Base-by-base conservation (phyloP, 768 basidiomycete genomes). In the Suillus luteus region DNA sequence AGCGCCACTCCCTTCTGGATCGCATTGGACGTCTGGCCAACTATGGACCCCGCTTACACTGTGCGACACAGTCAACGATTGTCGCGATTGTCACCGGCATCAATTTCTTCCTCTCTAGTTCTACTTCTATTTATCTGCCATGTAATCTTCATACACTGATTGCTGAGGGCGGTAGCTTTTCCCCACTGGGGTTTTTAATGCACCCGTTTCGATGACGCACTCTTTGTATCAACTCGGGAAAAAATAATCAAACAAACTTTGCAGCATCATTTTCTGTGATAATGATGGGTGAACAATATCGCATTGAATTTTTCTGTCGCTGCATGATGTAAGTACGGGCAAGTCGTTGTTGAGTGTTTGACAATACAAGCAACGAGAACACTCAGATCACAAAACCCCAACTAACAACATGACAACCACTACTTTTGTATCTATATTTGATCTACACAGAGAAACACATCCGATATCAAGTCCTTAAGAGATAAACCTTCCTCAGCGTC, bases 121-220 rank as follows among this genome's bases (percentile, higher is more conserved):
- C n/a, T 11, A 37, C 44, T 6, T 37, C 6, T 33, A 43, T 57
- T 14, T 49, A 12, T 57, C 2, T 52, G 40, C 11, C 22, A 40
- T 62, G 54, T 62, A 55, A 9, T 55, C 5, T 24, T 17, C 11
- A 31, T 27, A 22, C 64, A 41, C 55, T 37, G 44, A 65, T 10
- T 65, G 61, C 55, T 58, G 64, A 65, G 64, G 64, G 61, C 57
- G 64, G 64, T 65, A 65, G 64, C 64, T 65, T 65, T 65, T 65
- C 64, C 64, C 64, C 61, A 48, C 54, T 27, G 64, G 64, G 64
- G 64, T 65, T 65, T 65, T 65, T 65, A 24, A 65, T 12, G 64
- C 64, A 65, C 64, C 64, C 64, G 51, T 62, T 41, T 27, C 15
- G 17, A 63, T 62, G 64, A 65, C 9, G 64, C 61, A 58, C 37